Percentiles rank a stretch among this genome's conserved stretches.
These are phyloP conservation scores for Exophiala dermatitidis DNA, from an alignment of 2,329 filamentous ascomycete genomes.

Conservation along the genomic window DNA sequence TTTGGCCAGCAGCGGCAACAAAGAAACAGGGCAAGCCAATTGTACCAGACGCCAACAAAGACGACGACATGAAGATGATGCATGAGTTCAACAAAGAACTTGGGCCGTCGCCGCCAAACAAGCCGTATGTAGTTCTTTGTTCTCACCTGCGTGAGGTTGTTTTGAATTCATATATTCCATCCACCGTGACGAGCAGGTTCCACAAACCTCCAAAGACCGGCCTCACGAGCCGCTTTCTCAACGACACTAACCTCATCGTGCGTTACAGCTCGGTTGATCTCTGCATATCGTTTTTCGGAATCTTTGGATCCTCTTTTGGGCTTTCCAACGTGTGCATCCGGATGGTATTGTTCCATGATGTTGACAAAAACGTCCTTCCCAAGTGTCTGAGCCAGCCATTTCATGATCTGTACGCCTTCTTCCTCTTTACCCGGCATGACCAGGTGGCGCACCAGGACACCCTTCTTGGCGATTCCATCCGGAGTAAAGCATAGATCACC, in stretches of 20 bases:
- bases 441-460: constrained; percentile 68
- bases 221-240: constrained; percentile 58
- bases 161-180: constrained; percentile 39
- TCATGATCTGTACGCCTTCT: constrained; percentile 67
- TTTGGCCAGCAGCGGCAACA: neutral
- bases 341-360: constrained; percentile 84
- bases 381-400: constrained; percentile 65
- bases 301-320: constrained; percentile 37
- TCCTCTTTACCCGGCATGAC: constrained; percentile 76
- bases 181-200: constrained; percentile 54
- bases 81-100: neutral
- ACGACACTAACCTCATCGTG: constrained; percentile 60
- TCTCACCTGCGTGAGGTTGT: neutral
- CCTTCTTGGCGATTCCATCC: constrained; percentile 73
- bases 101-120: neutral
- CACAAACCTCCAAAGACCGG: constrained; percentile 72
- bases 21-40: neutral
- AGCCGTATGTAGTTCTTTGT: neutral
- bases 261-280: constrained; percentile 68
- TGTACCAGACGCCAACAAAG: neutral
- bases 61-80: neutral
- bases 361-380: constrained; percentile 72
- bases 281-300: constrained; percentile 57
- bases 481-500: constrained; percentile 75
- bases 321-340: constrained; percentile 75